These are phyloP conservation scores for Psilocybe sp. DNA, from an alignment of 768 basidiomycete species.

Conservation along the genomic window DNA sequence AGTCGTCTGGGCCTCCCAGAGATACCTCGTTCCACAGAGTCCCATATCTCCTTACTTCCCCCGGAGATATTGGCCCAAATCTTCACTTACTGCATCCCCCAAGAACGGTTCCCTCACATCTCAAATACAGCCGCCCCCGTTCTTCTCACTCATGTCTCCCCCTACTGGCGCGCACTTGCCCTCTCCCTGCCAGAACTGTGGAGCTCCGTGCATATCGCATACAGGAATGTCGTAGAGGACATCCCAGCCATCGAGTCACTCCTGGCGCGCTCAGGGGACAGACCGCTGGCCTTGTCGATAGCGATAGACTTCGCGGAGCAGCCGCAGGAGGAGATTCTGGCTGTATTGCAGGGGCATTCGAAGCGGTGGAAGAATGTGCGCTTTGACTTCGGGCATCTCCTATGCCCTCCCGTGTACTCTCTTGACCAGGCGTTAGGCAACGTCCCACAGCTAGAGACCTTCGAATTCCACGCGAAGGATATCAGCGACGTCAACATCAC, in stretches of 20 bases:
- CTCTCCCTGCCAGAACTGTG: constrained; percentile 26
- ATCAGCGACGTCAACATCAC: constrained; percentile 27
- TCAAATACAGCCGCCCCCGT: constrained; percentile 24
- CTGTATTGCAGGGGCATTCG: constrained; percentile 25
- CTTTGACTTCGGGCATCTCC: constrained; percentile 29
- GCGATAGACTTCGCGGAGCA: constrained; percentile 31
- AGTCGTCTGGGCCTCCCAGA: constrained; percentile 4
- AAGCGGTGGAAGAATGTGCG: constrained; percentile 28
- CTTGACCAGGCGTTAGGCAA: constrained; percentile 21
- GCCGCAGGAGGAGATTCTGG: constrained; percentile 27
- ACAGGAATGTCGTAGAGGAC: constrained; percentile 25
- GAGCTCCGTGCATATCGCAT: constrained; percentile 28
- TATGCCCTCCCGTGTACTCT: constrained; percentile 29
- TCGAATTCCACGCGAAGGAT: constrained; percentile 31
- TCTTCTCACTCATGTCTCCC: constrained; percentile 25
- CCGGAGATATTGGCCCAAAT: constrained; percentile 28
- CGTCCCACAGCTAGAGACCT: constrained; percentile 24
- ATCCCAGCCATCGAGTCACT: constrained; percentile 20
- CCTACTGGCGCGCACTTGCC: constrained; percentile 24
- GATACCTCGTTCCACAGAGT: background rate
- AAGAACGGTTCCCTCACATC: constrained; percentile 23
- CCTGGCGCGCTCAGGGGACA: constrained; percentile 25
- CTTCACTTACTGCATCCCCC: constrained; percentile 24
- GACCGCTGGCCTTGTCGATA: constrained; percentile 25
- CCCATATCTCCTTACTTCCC: constrained; percentile 22